Base-by-base conservation (phyloP, 129 eudicot genomes). In the Ambrosia artemisiifolia region DNA sequence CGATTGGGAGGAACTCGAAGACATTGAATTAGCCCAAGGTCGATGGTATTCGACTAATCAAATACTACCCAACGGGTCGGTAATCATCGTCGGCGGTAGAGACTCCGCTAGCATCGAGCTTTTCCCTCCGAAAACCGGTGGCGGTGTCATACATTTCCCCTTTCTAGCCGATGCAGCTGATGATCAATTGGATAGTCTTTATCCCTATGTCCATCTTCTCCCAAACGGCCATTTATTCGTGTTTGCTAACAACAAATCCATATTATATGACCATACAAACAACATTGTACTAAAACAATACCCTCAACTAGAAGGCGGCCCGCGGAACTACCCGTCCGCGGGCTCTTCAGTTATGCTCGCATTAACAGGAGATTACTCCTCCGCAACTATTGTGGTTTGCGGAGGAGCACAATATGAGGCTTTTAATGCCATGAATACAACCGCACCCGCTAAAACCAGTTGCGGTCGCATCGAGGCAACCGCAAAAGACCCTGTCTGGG, bases 41-140 rank as follows among this genome's bases (percentile, higher is more conserved):
- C 82, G 97, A 57, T 91, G 97, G 97, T 88, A 91, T 14, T 78
- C 95, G 1, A 85, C 86, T 2, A 84, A 91, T 40, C 97, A 91
- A 33, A 86, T 91, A 3, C 71, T 91, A 19, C 96, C 92, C 0
- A 85, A 86, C 10, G 96, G 96, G 0, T 73, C 90, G 0, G 74
- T 91, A 0, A 86, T 91, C 19, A 82, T 91, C 6, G 48, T 91
- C 20, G 97, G 96, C 1, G 97, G 97, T 14, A 78, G 73, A 5
- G 73, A 49, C 5, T 73, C 85, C 0, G 64, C 34, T 51, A 86
- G 77, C 5, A 78, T 88, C 3, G 96, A 91, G 43, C 87, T 75
- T 77, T 91, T 72, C 43, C 95, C 97, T 16, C 85, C 86, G 1
- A 51, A 50, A 44, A 34, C 56, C 11, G 72, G 55, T 12, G 66